Base-by-base conservation (phyloP, 1,139 yeast species). In the Hyphopichia khmerensis region DNA sequence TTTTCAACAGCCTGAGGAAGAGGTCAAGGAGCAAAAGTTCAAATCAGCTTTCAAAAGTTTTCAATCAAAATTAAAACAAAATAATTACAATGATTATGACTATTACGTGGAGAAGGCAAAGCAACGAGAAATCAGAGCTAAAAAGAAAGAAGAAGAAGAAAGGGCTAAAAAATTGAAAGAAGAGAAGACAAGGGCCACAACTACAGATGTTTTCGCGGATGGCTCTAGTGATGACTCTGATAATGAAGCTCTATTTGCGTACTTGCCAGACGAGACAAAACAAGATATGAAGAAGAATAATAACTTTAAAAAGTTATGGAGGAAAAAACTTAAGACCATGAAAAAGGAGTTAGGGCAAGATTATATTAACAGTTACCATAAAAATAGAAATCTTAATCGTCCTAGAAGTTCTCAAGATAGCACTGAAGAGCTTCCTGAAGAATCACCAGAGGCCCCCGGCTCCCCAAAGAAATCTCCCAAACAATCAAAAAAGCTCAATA, bases 61-160 rank as follows among this genome's bases (percentile, higher is more conserved):
- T 23, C 67, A 61, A 40, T 55, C 55, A 6, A 63, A 60, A 42
- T 48, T 69, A 39, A 67, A 67, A 3, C 64, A 62, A 45, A 65
- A 63, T 35, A 63, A 67, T 40, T 68, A 68, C 43, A 50, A 60
- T 16, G 59, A 63, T 32, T 71, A 68, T 47, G 74, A 72, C 49
- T 72, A 72, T 49, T 70, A 66, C 43, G 59, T 59, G 33, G 52
- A 60, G 43, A 52, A 55, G 36, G 42, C 43, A 19, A 46, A 46
- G 31, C 43, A 49, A 34, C 46, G 40, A 7, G 51, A 47, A 19
- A 33, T 21, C 15, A 17, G 33, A 11, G 35, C 36, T 10, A 18
- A 23, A 23, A 38, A 35, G 3, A 43, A 4, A 11, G 29, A 26
- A 26, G n/a, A 26, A 40, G 14, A 21, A 21, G 47, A 47, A 17